phyloP scores from a whole-genome alignment of 257 asterid genomes.

The Nyctanthes arbortristis region DNA sequence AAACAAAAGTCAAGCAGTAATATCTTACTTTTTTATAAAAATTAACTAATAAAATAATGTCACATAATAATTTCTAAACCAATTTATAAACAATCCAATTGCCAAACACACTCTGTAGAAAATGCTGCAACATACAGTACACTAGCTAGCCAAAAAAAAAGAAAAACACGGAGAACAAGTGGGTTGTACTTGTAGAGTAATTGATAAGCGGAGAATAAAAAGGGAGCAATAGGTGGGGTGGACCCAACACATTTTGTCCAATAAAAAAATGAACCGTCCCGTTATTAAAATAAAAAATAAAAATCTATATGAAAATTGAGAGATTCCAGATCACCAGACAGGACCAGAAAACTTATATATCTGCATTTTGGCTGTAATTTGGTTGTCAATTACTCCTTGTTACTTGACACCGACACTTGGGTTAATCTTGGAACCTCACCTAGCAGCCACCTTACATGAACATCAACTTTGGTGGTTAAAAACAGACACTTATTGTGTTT shows the following conservation, averaged over 20 bases:
- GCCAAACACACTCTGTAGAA: too few species aligned
- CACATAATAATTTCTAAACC: too few species aligned
- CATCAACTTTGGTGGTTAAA: slow-evolving; percentile 1
- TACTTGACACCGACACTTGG: slow-evolving; percentile 52
- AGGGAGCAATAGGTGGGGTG: not conserved
- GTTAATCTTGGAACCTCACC: slow-evolving; percentile 38
- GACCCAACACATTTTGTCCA: slow-evolving; percentile 1
- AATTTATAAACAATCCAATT: too few species aligned
- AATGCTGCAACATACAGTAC: too few species aligned
- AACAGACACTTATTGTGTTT: slow-evolving; percentile 23
- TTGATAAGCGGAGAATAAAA: slow-evolving; percentile 3
- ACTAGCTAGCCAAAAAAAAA: not conserved
- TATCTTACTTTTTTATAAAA: too few species aligned
- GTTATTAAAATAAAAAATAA: not conserved
- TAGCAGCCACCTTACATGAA: not conserved
- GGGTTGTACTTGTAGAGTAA: too few species aligned
- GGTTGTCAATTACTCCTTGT: slow-evolving; percentile 53
- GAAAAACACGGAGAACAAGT: not conserved
- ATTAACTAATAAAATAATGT: too few species aligned
- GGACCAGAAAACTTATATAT: slow-evolving; percentile 33
- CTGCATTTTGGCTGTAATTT: slow-evolving; percentile 38
- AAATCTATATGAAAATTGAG: not conserved
- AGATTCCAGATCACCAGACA: slow-evolving; percentile 39
- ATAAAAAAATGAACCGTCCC: slow-evolving; percentile 15
- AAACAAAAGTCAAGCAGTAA: too few species aligned